Evolutionary conservation across 257 asterid species (phyloP).

Genomic region (Solanum rostratum): DNA sequence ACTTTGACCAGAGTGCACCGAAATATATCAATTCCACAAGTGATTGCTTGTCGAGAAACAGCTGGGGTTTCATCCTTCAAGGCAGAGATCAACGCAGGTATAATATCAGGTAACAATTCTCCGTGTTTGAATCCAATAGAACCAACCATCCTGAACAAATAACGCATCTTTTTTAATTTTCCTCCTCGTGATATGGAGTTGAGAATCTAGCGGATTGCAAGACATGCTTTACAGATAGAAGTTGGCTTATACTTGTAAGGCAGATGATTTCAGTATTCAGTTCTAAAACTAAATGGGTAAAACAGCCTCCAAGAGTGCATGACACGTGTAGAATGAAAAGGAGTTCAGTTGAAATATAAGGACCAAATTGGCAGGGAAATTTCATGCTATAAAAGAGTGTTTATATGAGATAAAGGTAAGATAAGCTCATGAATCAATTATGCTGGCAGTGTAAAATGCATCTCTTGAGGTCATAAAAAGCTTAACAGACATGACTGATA

Average conservation of each 20-base stretch:
- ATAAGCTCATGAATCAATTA: neutral
- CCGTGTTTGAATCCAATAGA: constrained; percentile 66
- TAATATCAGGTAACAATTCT: constrained; percentile 70
- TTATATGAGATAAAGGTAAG: neutral
- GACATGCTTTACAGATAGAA: neutral
- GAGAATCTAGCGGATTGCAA: neutral
- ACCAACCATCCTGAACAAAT: constrained; percentile 56
- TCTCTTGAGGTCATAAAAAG: neutral
- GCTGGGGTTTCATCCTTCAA: constrained; percentile 80
- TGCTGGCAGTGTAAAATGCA: neutral
- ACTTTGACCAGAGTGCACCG: constrained; percentile 52
- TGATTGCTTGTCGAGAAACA: constrained; percentile 89
- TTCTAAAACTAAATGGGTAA: neutral
- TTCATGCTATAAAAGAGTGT: neutral
- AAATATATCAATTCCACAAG: constrained; percentile 68
- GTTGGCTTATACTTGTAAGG: neutral
- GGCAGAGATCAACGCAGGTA: constrained; percentile 58
- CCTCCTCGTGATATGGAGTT: neutral
- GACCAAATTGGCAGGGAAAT: neutral
- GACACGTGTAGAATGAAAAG: neutral
- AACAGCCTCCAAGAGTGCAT: neutral
- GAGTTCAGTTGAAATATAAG: neutral
- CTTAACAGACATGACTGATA: neutral
- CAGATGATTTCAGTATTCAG: neutral
- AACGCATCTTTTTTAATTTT: neutral